Conservation (phyloP, 2,329 filamentous ascomycete genomes). For the Rachicladosporium sp. region DNA sequence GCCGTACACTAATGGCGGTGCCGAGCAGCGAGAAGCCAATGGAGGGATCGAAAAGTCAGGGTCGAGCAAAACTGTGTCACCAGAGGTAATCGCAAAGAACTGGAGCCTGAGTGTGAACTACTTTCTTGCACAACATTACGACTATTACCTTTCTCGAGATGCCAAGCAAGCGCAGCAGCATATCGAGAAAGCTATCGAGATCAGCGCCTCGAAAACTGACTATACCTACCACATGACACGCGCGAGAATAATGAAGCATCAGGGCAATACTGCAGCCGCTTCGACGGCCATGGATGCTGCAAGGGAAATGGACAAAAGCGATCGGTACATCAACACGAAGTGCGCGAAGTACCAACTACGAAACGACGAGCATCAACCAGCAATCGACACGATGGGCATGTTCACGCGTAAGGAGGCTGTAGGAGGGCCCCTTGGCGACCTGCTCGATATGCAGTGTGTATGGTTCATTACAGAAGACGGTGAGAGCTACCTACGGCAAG, state of each 20-base stretch:
- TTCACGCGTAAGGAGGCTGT: slow-evolving; percentile 87
- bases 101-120: slow-evolving; percentile 75
- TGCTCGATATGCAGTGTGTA: slow-evolving; percentile 96
- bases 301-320: slow-evolving; percentile 71
- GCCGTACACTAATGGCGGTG: slow-evolving; percentile 16
- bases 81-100: slow-evolving; percentile 37
- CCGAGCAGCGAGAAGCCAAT: slow-evolving; percentile 13
- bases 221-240: slow-evolving; percentile 91
- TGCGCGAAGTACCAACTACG: slow-evolving; percentile 92
- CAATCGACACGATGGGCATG: slow-evolving; percentile 76
- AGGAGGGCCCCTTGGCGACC: slow-evolving; percentile 76
- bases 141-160: slow-evolving; percentile 78
- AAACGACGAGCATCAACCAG: slow-evolving; percentile 79
- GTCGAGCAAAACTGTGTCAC: slow-evolving; percentile 29
- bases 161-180: slow-evolving; percentile 69
- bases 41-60: slow-evolving; percentile 28
- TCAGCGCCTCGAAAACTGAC: slow-evolving; percentile 72
- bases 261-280: slow-evolving; percentile 66
- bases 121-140: slow-evolving; percentile 94
- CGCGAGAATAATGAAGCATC: slow-evolving; percentile 87
- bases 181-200: slow-evolving; percentile 69
- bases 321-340: slow-evolving; percentile 97
- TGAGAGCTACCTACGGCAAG: slow-evolving; percentile 72
- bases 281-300: slow-evolving; percentile 81
- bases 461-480: slow-evolving; percentile 96